phyloP scores from a whole-genome alignment of 345 rosid species.

The Gossypioides kirkii region DNA sequence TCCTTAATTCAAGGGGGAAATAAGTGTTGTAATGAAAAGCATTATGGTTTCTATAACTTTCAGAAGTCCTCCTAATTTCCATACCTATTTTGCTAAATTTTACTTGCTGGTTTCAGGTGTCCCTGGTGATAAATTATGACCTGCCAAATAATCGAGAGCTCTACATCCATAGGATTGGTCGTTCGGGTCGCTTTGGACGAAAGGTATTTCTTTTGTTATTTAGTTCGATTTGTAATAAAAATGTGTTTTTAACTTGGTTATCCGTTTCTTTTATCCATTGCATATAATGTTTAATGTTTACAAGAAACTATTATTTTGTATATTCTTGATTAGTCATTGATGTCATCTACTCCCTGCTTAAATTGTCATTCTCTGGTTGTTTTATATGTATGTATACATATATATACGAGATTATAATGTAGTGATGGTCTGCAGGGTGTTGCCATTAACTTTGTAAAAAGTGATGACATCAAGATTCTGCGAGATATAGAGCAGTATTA shows the following conservation, averaged over 20 bases:
- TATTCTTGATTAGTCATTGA: neutral
- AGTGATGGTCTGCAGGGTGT: slow-evolving; percentile 53
- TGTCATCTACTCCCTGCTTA: neutral
- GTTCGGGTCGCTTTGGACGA: slow-evolving; percentile 97
- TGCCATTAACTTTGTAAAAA: slow-evolving; percentile 82
- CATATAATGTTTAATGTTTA: too few species aligned
- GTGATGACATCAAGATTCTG: slow-evolving; percentile 80
- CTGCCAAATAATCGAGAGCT: slow-evolving; percentile 98
- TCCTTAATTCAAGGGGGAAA: neutral
- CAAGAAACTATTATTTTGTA: neutral
- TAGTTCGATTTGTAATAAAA: too few species aligned
- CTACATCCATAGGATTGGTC: slow-evolving; percentile 94
- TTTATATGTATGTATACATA: neutral
- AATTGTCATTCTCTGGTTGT: neutral
- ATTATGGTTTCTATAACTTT: neutral
- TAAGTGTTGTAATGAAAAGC: neutral
- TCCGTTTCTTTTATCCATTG: neutral
- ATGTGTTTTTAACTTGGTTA: neutral
- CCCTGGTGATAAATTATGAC: slow-evolving; percentile 92
- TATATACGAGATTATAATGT: neutral
- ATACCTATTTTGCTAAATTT: neutral
- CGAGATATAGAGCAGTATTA: slow-evolving; percentile 87
- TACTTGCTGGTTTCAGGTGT: slow-evolving; percentile 49
- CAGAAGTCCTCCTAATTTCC: neutral
- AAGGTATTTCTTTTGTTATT: slow-evolving; percentile 46